phyloP scores from a whole-genome alignment of 2,329 filamentous ascomycete species.

The Taxawa tesnikishii region DNA sequence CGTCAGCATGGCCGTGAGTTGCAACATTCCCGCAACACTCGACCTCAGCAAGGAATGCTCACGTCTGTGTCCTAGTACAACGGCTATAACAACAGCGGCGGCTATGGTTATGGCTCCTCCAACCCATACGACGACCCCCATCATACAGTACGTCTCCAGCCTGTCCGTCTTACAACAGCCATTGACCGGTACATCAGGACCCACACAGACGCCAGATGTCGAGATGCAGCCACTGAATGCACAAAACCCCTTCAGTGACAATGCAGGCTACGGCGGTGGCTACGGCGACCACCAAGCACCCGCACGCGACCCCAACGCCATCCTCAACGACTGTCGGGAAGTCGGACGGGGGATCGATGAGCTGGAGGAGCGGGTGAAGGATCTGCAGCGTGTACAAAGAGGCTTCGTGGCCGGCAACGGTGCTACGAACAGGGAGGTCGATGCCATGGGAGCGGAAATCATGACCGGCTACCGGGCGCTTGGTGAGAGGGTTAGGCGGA shows the following conservation, averaged over 20 bases:
- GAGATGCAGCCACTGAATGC: constrained; percentile 57
- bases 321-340: constrained; percentile 74
- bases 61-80: constrained; percentile 21
- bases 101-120: constrained; percentile 40
- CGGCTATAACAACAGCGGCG: constrained; percentile 28
- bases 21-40: not conserved
- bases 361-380: constrained; percentile 59
- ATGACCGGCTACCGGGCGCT: constrained; percentile 74
- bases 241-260: constrained; percentile 11
- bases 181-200: constrained; percentile 16
- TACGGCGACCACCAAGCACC: constrained; percentile 12
- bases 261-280: constrained; percentile 3
- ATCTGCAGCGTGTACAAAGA: constrained; percentile 59
- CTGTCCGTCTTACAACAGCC: constrained; percentile 6
- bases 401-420: constrained; percentile 58
- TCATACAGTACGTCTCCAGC: constrained; percentile 15
- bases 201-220: constrained; percentile 33
- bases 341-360: constrained; percentile 67
- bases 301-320: constrained; percentile 53
- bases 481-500: constrained; percentile 62
- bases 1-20: constrained; percentile 8
- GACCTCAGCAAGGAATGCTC: not conserved
- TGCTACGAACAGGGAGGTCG: constrained; percentile 53
- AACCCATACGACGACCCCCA: constrained; percentile 37
- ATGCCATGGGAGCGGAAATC: constrained; percentile 62